These are phyloP conservation scores for Pyrenochaeta sp. DNA, from an alignment of 2,329 filamentous ascomycete species.

Conservation along the genomic window DNA sequence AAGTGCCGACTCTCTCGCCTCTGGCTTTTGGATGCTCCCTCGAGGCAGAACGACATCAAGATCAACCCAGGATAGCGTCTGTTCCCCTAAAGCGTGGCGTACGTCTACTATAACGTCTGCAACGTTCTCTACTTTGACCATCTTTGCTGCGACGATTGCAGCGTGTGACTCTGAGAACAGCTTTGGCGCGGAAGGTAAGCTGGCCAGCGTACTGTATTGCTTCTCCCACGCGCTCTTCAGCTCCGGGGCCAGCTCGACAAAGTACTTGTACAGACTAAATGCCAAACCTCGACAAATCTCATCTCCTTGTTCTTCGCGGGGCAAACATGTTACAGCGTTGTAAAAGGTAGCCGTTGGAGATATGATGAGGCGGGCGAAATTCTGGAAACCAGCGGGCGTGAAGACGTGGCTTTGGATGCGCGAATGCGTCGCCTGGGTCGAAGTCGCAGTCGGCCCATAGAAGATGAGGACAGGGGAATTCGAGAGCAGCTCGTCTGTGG, in stretches of 20 bases:
- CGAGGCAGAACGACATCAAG: slow-evolving; percentile 85
- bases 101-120: slow-evolving; percentile 76
- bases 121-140: slow-evolving; percentile 82
- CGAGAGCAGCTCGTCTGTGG: slow-evolving; percentile 83
- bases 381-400: slow-evolving; percentile 86
- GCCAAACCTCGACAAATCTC: slow-evolving; percentile 90
- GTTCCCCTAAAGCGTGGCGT: slow-evolving; percentile 78
- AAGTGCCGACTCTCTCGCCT: slow-evolving; percentile 63
- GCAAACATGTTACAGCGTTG: slow-evolving; percentile 85
- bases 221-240: slow-evolving; percentile 76
- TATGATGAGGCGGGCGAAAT: slow-evolving; percentile 89
- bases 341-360: slow-evolving; percentile 94
- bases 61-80: slow-evolving; percentile 85
- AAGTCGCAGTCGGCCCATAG: slow-evolving; percentile 88
- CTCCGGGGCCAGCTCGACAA: slow-evolving; percentile 80
- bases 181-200: slow-evolving; percentile 69
- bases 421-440: slow-evolving; percentile 88
- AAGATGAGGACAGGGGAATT: slow-evolving; percentile 87
- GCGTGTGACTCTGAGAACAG: slow-evolving; percentile 94
- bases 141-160: slow-evolving; percentile 84
- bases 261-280: slow-evolving; percentile 94
- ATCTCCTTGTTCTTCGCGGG: slow-evolving; percentile 93
- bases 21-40: slow-evolving; percentile 67
- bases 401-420: slow-evolving; percentile 95
- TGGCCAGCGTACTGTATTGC: slow-evolving; percentile 61